Base-by-base conservation (phyloP, 441 rosid genomes). In the Erodium chrysanthum region DNA sequence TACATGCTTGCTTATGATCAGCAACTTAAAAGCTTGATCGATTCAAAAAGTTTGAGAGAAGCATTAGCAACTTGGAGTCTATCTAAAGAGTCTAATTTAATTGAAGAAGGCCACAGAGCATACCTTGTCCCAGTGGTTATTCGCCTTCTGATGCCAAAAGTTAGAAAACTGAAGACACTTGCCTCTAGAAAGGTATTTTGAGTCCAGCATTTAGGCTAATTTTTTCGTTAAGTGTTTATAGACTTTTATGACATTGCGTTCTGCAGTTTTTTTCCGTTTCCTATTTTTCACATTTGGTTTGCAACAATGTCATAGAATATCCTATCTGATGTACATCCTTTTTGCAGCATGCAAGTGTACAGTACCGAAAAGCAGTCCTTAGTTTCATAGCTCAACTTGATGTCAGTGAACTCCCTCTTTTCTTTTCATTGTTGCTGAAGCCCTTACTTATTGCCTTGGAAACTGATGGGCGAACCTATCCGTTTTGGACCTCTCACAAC, bases 31-130 rank as follows among this genome's bases (percentile, higher is more conserved):
- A 95, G 89, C 73, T 83, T 95, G 81, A 90, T 92, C 73, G 77
- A 77, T 79, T 78, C 96, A 54, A 82, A 88, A 75, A 74, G 71
- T 75, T 64, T 95, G 78, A 83, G 97, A 75, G 98, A 92, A 79
- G 97, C 89, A 79, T 77, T 95, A 66, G 82, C 96, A 20, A 95
- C 88, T 35, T 95, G 97, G 98, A 88, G 87, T 85, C 78, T 90
- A 77, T 85, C 92, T 50, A 74, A 75, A 77, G 93, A 88, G 71
- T 84, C 87, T 7, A 35, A 60, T 74, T 73, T 70, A 66, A 82
- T 92, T 67, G 88, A 84, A 71, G 88, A 84, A 64, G 77, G 79
- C 66, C 96, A 95, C 77, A 84, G 91, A 73, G 76, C 81, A 69
- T 74, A 72, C 81, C 71, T 95, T 68, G 77, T 84, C 66, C 91